A percentile compares a stretch with the other conserved stretches of the same genome.
Evolutionary conservation across 2,329 filamentous ascomycete species (phyloP).

Genomic region (Thielaviopsis euricoi): DNA sequence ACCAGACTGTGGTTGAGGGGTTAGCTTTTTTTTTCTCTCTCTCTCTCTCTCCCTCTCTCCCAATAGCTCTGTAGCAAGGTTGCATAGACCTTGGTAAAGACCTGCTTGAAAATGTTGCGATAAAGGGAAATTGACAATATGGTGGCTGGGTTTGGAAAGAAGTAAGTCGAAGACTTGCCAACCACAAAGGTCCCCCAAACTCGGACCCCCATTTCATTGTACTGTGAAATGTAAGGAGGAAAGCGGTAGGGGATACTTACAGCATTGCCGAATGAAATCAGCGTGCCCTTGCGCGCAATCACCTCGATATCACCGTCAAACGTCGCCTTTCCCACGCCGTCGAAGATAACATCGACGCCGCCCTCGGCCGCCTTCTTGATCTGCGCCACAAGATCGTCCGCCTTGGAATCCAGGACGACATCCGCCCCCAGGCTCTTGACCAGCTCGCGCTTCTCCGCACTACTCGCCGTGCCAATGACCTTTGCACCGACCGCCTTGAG

Average conservation of each 20-base stretch:
- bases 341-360: constrained; percentile 65
- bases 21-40: constrained; percentile 10
- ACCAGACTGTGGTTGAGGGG: constrained; percentile 31
- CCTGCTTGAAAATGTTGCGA: no score
- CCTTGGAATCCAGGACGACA: constrained; percentile 36
- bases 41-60: no score
- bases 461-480: constrained; percentile 65
- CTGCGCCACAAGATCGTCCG: constrained; percentile 38
- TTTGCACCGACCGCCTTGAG: constrained; percentile 55
- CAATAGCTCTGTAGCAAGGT: no score
- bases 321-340: constrained; percentile 71
- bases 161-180: no score
- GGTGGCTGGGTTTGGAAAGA: no score
- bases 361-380: constrained; percentile 56
- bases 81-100: no score
- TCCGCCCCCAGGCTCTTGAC: constrained; percentile 56
- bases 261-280: constrained; percentile 71
- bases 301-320: constrained; percentile 65
- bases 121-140: no score
- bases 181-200: not conserved
- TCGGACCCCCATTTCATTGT: no score
- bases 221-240: not conserved
- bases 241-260: constrained; percentile 25
- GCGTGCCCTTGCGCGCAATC: constrained; percentile 58
- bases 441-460: constrained; percentile 52